Evolutionary conservation across 2,329 filamentous ascomycete genomes (phyloP).

Genomic region (Colletotrichum tofieldiae): DNA sequence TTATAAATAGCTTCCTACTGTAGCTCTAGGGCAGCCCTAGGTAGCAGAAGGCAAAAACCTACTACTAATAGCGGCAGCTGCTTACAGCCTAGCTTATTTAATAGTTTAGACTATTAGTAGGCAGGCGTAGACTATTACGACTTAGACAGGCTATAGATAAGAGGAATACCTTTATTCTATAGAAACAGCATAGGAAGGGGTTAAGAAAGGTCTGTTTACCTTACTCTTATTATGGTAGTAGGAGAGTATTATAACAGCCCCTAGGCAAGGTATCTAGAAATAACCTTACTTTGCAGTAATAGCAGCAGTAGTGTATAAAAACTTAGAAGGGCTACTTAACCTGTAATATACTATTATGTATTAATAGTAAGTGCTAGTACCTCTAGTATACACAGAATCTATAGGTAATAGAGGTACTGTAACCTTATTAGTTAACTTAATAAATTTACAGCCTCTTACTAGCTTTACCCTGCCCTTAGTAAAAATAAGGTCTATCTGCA

Average conservation of each 20-base stretch:
- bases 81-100: too few relatives aligned
- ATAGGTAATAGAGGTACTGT: background rate
- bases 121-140: too few relatives aligned
- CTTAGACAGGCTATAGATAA: too few relatives aligned
- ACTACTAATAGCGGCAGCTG: too few relatives aligned
- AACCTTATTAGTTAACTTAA: background rate
- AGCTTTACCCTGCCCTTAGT: background rate
- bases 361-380: background rate
- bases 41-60: too few relatives aligned
- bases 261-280: background rate
- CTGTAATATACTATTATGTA: too few relatives aligned
- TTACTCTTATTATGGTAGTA: background rate
- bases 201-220: background rate
- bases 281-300: background rate
- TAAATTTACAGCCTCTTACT: background rate
- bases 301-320: too few relatives aligned
- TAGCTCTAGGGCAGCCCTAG: too few relatives aligned
- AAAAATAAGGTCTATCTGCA: background rate
- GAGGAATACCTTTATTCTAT: constrained; percentile 3
- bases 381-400: background rate
- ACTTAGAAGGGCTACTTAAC: background rate
- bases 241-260: too few relatives aligned
- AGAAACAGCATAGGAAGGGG: background rate
- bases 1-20: too few relatives aligned
- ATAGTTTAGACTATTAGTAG: too few relatives aligned